These are phyloP conservation scores for Phycomyces blakesleeanus DNA, from an alignment of 192 early-diverging fungal genomes.

Conservation along the genomic window DNA sequence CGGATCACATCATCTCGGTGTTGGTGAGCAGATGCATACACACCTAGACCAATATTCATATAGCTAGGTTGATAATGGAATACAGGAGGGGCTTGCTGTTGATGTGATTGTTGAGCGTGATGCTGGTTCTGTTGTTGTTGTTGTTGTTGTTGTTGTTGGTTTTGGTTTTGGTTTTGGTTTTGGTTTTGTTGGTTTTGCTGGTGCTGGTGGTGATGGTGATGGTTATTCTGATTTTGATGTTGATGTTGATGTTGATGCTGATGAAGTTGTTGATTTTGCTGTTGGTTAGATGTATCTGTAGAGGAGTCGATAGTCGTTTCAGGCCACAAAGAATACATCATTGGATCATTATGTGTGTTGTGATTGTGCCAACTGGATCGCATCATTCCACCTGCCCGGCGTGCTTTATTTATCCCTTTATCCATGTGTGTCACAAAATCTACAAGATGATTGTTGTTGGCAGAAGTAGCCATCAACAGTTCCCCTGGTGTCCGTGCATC, in stretches of 20 bases:
- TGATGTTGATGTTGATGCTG: background rate
- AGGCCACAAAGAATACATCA: conserved; percentile 1
- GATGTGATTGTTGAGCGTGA: background rate
- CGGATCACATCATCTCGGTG: conserved; percentile 17
- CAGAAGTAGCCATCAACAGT: no score
- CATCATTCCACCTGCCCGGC: no score
- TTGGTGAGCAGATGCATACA: conserved; percentile 18
- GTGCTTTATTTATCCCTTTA: no score
- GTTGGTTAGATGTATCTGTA: background rate
- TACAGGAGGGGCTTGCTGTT: background rate
- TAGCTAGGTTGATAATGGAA: conserved; percentile 2
- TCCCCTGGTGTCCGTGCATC: no score
- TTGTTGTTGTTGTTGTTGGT: conserved; percentile 2
- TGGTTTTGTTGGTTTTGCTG: no score
- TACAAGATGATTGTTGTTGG: no score
- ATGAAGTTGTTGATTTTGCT: background rate
- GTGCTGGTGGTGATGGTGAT: no score
- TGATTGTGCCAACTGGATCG: background rate
- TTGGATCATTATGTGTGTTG: background rate
- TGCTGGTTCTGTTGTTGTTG: background rate
- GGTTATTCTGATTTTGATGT: no score
- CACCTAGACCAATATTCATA: conserved; percentile 11
- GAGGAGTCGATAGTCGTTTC: background rate
- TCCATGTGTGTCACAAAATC: no score
- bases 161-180: background rate